Evolutionary conservation across 768 basidiomycete species (phyloP), one percentile per base, ranked within the genome.

Genomic region (Russula lepida): DNA sequence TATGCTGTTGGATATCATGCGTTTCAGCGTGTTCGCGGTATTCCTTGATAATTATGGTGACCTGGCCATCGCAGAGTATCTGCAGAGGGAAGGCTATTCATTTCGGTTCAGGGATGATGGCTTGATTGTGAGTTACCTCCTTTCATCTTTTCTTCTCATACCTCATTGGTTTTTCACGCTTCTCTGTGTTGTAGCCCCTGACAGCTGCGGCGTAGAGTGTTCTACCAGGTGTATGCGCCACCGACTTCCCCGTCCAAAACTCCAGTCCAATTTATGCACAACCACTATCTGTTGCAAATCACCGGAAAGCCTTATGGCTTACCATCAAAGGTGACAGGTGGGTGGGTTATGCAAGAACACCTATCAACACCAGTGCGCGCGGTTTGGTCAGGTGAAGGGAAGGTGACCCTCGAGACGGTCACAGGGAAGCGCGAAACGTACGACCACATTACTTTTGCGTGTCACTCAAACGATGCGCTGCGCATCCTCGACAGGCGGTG

Each of bases 181-280:
- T 46, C 30, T 5, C 35, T 27, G 12, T 30, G 19, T 51, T 55
- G 5, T 19, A 67, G 88, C 87, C 87, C 0, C 86, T 91, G 86
- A 88, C 85, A 8, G 87, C 86, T 1, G 84, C 86, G 2, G 84
- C 91, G 43, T 91, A 88, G 88, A 88, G 83, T 48, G 89, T 86
- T 0, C 84, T 86, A 0, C 84, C 88, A 9, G 83, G 84, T 63
- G 80, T 81, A 67, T 88, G 85, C 64, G 78, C 81, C 3, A 71
- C 84, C 53, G 84, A 87, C 64, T 88, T 91, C 67, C 88, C 88
- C 8, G 86, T n/a, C 84, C 0, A 76, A 74, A 43, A 88, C 88
- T 0, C 71, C 89, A 70, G 77, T 89, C 47, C 81, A 83, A 64
- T 89, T 88, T 69, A 74, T 89, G 79, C 79, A 81, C 69, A 89